Conservation (phyloP, 306 rosid species). For the Quercus variabilis region DNA sequence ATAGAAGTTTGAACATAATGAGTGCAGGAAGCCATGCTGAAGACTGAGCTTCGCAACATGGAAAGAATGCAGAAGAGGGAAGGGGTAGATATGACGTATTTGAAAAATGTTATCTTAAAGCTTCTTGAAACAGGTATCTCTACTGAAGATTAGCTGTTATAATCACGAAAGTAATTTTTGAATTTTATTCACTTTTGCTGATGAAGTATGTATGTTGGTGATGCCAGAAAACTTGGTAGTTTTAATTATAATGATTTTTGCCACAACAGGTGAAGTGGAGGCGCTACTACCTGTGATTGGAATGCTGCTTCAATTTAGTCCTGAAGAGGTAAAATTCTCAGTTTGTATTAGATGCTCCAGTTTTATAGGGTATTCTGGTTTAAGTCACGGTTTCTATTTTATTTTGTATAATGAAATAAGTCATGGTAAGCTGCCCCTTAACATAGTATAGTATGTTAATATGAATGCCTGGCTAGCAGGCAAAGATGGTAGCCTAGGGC, state of each 20-base stretch:
- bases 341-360: slow-evolving; percentile 7
- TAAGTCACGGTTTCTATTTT: not conserved
- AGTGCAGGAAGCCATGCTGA: slow-evolving; percentile 72
- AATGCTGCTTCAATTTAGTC: slow-evolving; percentile 99
- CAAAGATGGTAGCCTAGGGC: not conserved
- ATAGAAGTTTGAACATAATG: slow-evolving; percentile 22
- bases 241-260: slow-evolving; percentile 7
- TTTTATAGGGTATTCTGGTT: not conserved
- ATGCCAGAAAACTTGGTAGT: not conserved
- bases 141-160: not conserved
- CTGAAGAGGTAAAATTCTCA: slow-evolving; percentile 73
- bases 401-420: not conserved
- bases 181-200: not conserved
- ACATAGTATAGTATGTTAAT: not conserved
- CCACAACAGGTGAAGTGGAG: slow-evolving; percentile 84
- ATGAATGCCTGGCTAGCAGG: not conserved
- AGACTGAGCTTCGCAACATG: slow-evolving; percentile 74
- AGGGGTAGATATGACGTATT: slow-evolving; percentile 92
- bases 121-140: slow-evolving; percentile 91
- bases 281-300: slow-evolving; percentile 89
- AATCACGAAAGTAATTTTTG: not conserved
- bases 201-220: not conserved
- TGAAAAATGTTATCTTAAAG: slow-evolving; percentile 91
- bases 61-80: slow-evolving; percentile 91
- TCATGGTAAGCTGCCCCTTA: not conserved